A percentile compares a stretch with the other conserved stretches of the same genome.
Evolutionary conservation across 495 filamentous ascomycete species (phyloP).

Genomic region (Immersiella caudata): DNA sequence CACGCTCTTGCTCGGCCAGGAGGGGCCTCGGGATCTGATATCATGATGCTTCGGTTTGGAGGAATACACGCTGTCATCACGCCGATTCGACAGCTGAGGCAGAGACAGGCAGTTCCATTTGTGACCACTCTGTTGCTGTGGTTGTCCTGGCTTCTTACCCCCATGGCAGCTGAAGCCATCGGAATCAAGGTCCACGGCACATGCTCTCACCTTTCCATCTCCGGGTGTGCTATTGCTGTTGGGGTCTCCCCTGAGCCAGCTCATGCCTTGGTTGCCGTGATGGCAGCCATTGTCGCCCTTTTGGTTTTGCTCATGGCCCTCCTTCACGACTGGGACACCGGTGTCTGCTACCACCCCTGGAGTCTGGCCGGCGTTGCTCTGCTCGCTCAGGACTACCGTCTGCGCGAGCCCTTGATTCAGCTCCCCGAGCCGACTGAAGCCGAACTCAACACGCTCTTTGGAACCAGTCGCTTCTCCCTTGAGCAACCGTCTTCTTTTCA

Average conservation of each 20-base stretch:
- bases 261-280: slow-evolving; percentile 29
- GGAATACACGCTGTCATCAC: neutral
- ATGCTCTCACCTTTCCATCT: slow-evolving; percentile 13
- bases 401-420: slow-evolving; percentile 27
- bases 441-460: slow-evolving; percentile 18
- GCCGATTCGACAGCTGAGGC: slow-evolving; percentile 6
- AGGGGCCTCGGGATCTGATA: slow-evolving; percentile 31
- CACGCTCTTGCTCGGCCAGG: slow-evolving; percentile 30
- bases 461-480: neutral
- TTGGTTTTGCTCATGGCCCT: slow-evolving; percentile 17
- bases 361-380: slow-evolving; percentile 30
- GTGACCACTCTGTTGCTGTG: slow-evolving; percentile 12
- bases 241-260: slow-evolving; percentile 26
- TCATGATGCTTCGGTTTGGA: slow-evolving; percentile 22
- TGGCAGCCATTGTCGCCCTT: slow-evolving; percentile 23
- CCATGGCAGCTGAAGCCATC: slow-evolving; percentile 10
- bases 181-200: slow-evolving; percentile 16
- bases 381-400: slow-evolving; percentile 28
- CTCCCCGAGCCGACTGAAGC: slow-evolving; percentile 13
- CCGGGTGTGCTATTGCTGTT: slow-evolving; percentile 12
- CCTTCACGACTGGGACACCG: slow-evolving; percentile 36
- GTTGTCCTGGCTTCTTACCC: slow-evolving; percentile 15
- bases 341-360: slow-evolving; percentile 37
- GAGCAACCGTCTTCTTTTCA: neutral
- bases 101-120: slow-evolving; percentile 8